Conservation (phyloP, 345 rosid species). For the Toxicodendron radicans region DNA sequence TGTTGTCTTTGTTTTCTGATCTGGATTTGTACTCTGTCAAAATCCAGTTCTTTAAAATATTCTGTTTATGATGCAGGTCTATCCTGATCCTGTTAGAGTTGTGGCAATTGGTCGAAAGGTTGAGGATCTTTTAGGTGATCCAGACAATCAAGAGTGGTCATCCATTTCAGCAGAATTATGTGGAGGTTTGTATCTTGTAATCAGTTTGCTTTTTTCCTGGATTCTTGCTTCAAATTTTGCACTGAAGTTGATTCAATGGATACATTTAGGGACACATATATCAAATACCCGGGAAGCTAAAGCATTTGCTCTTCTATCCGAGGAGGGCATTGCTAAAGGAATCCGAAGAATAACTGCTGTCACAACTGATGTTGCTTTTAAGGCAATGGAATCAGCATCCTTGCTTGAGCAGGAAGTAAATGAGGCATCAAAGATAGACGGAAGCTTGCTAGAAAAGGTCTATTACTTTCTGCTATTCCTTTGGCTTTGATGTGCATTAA, state of each 20-base stretch:
- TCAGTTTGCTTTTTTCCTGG: not conserved
- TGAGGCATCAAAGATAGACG: constrained; percentile 64
- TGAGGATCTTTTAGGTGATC: constrained; percentile 83
- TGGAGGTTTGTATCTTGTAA: constrained; percentile 65
- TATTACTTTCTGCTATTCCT: not conserved
- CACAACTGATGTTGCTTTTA: constrained; percentile 73
- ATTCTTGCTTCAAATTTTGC: constrained; percentile 21
- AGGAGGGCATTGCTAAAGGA: constrained; percentile 97
- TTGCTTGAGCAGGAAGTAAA: constrained; percentile 67
- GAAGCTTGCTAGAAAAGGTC: constrained; percentile 84
- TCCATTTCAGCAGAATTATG: constrained; percentile 79
- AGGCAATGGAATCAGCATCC: constrained; percentile 63
- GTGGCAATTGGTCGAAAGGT: constrained; percentile 78
- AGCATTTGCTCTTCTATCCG: constrained; percentile 90
- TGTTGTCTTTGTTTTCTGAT: constrained; percentile 15
- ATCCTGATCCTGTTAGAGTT: constrained; percentile 96
- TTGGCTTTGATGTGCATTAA: not conserved
- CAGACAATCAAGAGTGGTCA: constrained; percentile 76
- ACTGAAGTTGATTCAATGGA: constrained; percentile 24
- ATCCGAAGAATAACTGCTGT: constrained; percentile 88
- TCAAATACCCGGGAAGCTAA: constrained; percentile 90
- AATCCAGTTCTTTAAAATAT: constrained; percentile 5
- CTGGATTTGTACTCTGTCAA: constrained; percentile 7
- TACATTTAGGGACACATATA: constrained; percentile 73
- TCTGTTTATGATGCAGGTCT: constrained; percentile 50